Conservation (phyloP, 352 stramenopile genomes). For the Globisporangium paroecandrum region DNA sequence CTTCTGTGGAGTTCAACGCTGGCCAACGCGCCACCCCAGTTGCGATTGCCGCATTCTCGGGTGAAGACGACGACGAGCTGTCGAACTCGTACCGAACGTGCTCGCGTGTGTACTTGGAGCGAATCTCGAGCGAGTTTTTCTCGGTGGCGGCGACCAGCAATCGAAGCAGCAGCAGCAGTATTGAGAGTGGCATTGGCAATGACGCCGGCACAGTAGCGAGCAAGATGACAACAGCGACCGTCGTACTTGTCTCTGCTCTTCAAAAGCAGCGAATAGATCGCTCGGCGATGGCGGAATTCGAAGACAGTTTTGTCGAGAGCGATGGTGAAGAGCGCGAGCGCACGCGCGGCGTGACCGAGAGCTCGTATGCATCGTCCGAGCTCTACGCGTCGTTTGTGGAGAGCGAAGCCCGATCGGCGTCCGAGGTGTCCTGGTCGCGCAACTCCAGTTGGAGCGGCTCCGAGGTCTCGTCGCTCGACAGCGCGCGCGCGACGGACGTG, state of each 20-base stretch:
- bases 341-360: not conserved
- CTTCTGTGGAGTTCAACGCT: not conserved
- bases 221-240: not conserved
- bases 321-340: not conserved
- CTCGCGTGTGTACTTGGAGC: slow-evolving; percentile 7
- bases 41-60: not conserved
- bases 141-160: slow-evolving; percentile 1
- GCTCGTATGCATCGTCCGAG: not conserved
- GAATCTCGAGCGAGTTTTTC: not conserved
- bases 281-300: not conserved
- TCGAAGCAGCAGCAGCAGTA: slow-evolving; percentile 1
- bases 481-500: slow-evolving; percentile 6
- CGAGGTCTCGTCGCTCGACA: slow-evolving; percentile 12
- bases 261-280: not conserved
- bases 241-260: not conserved
- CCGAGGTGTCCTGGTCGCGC: slow-evolving; percentile 1
- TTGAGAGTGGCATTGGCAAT: not conserved
- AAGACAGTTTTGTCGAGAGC: slow-evolving; percentile 6
- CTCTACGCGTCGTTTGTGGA: slow-evolving; percentile 7
- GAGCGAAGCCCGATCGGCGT: slow-evolving; percentile 3
- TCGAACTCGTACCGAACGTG: slow-evolving; percentile 13
- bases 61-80: slow-evolving; percentile 8
- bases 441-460: slow-evolving; percentile 13
- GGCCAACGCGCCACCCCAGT: not conserved
- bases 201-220: not conserved